A percentile compares a stretch with the other conserved stretches of the same genome.
These are phyloP conservation scores for Diddensiella transvaalensis DNA, from an alignment of 805 yeast genomes.

Conservation along the genomic window DNA sequence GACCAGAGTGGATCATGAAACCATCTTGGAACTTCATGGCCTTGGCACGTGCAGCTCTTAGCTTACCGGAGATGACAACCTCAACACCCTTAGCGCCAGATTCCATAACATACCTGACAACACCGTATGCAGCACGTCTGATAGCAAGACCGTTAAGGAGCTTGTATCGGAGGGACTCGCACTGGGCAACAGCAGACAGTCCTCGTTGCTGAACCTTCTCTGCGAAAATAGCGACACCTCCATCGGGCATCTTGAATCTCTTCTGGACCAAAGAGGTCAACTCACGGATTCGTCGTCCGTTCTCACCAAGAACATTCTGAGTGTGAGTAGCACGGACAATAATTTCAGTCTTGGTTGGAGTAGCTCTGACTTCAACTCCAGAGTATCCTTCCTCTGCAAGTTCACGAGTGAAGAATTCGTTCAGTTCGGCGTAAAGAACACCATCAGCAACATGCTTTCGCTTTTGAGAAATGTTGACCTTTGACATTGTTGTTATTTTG, in stretches of 20 bases:
- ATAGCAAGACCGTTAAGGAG: slow-evolving; percentile 97
- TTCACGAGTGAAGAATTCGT: slow-evolving; percentile 99
- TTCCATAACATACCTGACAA: slow-evolving; percentile 99
- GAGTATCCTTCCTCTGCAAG: slow-evolving; percentile 99
- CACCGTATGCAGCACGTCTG: slow-evolving; percentile 99
- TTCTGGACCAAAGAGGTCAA: slow-evolving; percentile 95
- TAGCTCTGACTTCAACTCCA: slow-evolving; percentile 99
- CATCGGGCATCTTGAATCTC: slow-evolving; percentile 96
- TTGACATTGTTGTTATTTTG: slow-evolving; percentile 24
- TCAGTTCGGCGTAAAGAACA: slow-evolving; percentile 99
- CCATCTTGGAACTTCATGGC: slow-evolving; percentile 99
- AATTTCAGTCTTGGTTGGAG: slow-evolving; percentile 97
- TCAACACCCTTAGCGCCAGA: slow-evolving; percentile 99
- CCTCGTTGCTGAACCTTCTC: slow-evolving; percentile 99
- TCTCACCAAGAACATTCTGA: slow-evolving; percentile 98
- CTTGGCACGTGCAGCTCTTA: slow-evolving; percentile 99
- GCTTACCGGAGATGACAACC: slow-evolving; percentile 99
- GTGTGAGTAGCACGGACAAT: slow-evolving; percentile 99
- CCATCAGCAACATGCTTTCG: slow-evolving; percentile 99
- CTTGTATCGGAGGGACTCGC: slow-evolving; percentile 98
- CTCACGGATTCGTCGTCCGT: slow-evolving; percentile 99
- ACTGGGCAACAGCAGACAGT: slow-evolving; percentile 98
- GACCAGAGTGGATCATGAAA: slow-evolving; percentile 99
- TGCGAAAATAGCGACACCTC: slow-evolving; percentile 90
- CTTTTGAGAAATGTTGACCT: slow-evolving; percentile 79